Percentiles rank a stretch among this genome's conserved stretches.
Conservation (phyloP, 768 basidiomycete species). For the Tulasnella sp. region DNA sequence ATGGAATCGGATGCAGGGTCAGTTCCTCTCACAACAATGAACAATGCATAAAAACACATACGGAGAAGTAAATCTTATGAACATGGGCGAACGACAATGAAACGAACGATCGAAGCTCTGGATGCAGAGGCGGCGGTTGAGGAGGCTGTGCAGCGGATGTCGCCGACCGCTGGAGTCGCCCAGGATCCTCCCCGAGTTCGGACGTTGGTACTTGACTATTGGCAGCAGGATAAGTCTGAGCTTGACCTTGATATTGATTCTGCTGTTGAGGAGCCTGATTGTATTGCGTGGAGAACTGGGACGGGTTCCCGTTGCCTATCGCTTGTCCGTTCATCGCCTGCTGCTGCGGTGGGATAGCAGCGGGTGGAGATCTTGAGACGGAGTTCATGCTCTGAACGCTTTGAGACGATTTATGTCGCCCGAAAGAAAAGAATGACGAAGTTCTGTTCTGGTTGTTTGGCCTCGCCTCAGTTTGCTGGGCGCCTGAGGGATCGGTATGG, state of each 20-base stretch:
- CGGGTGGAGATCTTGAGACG: background rate
- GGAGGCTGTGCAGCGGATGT: background rate
- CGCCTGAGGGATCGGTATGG: background rate
- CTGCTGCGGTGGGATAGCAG: background rate
- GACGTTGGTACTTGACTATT: background rate
- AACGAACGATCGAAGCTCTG: conserved; percentile 16
- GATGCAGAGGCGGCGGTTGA: conserved; percentile 15
- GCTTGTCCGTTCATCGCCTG: conserved; percentile 1
- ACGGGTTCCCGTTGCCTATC: background rate
- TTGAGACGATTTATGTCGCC: background rate
- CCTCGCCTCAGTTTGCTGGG: background rate
- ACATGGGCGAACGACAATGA: conserved; percentile 30
- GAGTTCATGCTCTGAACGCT: background rate
- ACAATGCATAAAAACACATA: background rate
- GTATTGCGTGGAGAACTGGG: background rate
- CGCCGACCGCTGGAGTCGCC: background rate
- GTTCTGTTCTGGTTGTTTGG: background rate
- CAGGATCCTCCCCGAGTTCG: background rate
- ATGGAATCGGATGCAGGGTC: background rate
- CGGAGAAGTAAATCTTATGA: conserved; percentile 80
- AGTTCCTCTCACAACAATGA: background rate
- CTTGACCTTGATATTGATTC: background rate
- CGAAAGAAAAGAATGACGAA: conserved; percentile 10
- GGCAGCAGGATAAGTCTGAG: background rate
- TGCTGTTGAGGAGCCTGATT: background rate